A percentile compares a stretch with the other conserved stretches of the same genome.
phyloP scores from a whole-genome alignment of 2,329 filamentous ascomycete species.

The Nannizziopsis arthrosporioides region DNA sequence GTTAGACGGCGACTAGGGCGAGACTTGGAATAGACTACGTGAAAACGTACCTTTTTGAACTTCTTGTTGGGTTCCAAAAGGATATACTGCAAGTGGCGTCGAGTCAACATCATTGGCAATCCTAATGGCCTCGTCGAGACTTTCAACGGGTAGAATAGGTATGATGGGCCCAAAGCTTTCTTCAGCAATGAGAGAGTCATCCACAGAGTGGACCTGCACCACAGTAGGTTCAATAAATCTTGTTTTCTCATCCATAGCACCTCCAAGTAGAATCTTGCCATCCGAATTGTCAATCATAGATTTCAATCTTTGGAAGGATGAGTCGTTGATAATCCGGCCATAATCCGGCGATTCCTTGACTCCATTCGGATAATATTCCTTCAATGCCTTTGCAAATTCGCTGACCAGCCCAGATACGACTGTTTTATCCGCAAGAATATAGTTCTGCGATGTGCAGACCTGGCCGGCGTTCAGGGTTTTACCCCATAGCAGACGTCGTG shows the following conservation, averaged over 20 bases:
- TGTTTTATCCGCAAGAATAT: slow-evolving; percentile 68
- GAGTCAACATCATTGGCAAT: slow-evolving; percentile 69
- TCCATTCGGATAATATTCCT: slow-evolving; percentile 74
- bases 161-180: slow-evolving; percentile 94
- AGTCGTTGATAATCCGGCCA: slow-evolving; percentile 65
- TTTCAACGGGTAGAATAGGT: slow-evolving; percentile 63
- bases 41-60: slow-evolving; percentile 53
- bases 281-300: slow-evolving; percentile 74
- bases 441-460: slow-evolving; percentile 87
- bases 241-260: slow-evolving; percentile 64
- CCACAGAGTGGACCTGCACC: slow-evolving; percentile 63
- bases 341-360: slow-evolving; percentile 67
- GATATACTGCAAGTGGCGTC: slow-evolving; percentile 72
- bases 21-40: background rate
- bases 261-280: slow-evolving; percentile 79
- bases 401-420: slow-evolving; percentile 60
- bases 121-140: slow-evolving; percentile 73
- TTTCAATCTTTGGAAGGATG: slow-evolving; percentile 73
- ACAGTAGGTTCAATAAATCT: slow-evolving; percentile 85
- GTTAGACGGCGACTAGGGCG: background rate
- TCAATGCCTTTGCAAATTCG: slow-evolving; percentile 58
- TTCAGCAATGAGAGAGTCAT: slow-evolving; percentile 67
- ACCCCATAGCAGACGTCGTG: slow-evolving; percentile 74
- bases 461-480: slow-evolving; percentile 83
- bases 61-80: slow-evolving; percentile 72